Base-by-base conservation (phyloP, 495 filamentous ascomycete species). In the Tuber melanosporum region DNA sequence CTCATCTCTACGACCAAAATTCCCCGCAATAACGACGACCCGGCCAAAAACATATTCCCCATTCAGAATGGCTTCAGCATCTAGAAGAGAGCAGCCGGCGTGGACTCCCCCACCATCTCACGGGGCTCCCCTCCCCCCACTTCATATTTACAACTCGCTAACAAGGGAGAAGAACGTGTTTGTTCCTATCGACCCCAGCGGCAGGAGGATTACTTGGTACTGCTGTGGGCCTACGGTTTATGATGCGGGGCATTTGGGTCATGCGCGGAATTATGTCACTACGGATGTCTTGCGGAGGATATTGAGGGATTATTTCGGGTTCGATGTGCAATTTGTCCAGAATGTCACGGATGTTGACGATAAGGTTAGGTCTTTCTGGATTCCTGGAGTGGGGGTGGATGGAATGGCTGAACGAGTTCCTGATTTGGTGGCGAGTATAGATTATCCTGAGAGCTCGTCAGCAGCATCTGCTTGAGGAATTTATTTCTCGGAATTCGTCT, bases 311-410 rank as follows among this genome's bases (percentile, higher is more conserved):
- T 95, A 96, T 85, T 97, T 97, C 83, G 89, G 89, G 70, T 97
- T 91, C 84, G 87, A 94, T 46, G 90, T 98, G 74, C 89, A 91
- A 69, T 97, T 97, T 87, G 93, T 98, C 71, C 95, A 96, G 92
- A 99, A 99, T 84, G 92, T 97, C 80, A 97, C 94, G 7, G 93
- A 97, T 85, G 89, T 97, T 2, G 94, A 97, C 83, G 93, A 97
- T 85, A 98, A 97, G 89, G 90, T 92, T 15, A 62, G 72, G 26
- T 45, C 62, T 12, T 44, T 19, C 44, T 0, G 17, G 22, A 44
- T 69, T n/a, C n/a, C 17, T 32, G 49, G 76, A 39, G 72, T 36
- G 17, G 69, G 20, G 43, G 17, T 43, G 9, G 32, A 44, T 46
- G 3, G 14, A 62, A 17, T 44, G 62, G n/a, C 12, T 32, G 72